Evolutionary conservation across 805 yeast genomes (phyloP).

Genomic region (Metschnikowia shivogae): DNA sequence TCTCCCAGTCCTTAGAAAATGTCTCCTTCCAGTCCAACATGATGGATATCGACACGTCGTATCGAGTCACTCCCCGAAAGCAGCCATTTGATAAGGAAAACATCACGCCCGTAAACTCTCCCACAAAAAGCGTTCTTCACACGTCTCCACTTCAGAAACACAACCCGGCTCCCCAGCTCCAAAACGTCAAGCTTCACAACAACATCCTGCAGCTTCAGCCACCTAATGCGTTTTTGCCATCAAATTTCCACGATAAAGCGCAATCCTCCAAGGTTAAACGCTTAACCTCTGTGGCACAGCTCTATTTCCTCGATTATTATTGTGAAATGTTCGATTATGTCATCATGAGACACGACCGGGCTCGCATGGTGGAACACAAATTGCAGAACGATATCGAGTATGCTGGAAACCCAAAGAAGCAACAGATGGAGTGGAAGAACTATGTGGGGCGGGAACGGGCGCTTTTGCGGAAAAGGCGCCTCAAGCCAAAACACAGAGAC

Average conservation of each 20-base stretch:
- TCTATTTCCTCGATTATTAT: slow-evolving; percentile 91
- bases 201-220: slow-evolving; percentile 34
- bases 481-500: slow-evolving; percentile 90
- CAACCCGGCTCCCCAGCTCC: slow-evolving; percentile 12
- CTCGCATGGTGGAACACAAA: slow-evolving; percentile 61
- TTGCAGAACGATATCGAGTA: slow-evolving; percentile 49
- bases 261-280: slow-evolving; percentile 75
- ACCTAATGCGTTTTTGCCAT: slow-evolving; percentile 23
- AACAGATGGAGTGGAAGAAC: slow-evolving; percentile 58
- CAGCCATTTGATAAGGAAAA: slow-evolving; percentile 16
- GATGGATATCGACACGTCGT: slow-evolving; percentile 40
- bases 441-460: slow-evolving; percentile 84
- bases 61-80: slow-evolving; percentile 27
- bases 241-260: slow-evolving; percentile 55
- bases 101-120: slow-evolving; percentile 29
- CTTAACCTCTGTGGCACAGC: slow-evolving; percentile 84
- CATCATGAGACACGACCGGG: slow-evolving; percentile 77
- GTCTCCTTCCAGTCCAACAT: slow-evolving; percentile 32
- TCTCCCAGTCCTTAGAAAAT: slow-evolving; percentile 42
- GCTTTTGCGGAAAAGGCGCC: slow-evolving; percentile 77
- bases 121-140: slow-evolving; percentile 29
- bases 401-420: slow-evolving; percentile 27
- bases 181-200: slow-evolving; percentile 22
- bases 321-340: slow-evolving; percentile 95
- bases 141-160: slow-evolving; percentile 17